These are phyloP conservation scores for Pythium rhizo-oryzae DNA, from an alignment of 352 stramenopile species.

Conservation along the genomic window DNA sequence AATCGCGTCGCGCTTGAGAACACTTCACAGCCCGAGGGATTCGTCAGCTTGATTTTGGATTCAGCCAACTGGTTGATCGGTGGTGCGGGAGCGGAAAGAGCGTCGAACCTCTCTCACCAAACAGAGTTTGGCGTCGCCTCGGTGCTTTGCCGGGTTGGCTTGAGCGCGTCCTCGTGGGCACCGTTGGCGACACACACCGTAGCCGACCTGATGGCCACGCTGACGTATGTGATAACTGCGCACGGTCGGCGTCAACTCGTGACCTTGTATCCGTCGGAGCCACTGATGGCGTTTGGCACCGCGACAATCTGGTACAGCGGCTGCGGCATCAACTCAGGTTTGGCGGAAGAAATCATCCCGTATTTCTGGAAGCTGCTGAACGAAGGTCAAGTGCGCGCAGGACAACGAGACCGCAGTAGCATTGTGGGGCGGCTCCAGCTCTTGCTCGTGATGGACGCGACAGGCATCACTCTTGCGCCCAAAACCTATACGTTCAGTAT, in stretches of 20 bases:
- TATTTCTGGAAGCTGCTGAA: constrained; percentile 1
- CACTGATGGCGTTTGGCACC: constrained; percentile 34
- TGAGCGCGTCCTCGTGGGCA: constrained; percentile 27
- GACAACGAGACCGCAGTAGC: background rate
- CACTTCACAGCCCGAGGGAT: background rate
- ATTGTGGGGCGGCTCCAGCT: constrained; percentile 12
- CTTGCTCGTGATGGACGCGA: constrained; percentile 22
- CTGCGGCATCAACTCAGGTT: background rate
- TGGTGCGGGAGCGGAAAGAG: background rate
- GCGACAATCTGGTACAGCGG: constrained; percentile 25
- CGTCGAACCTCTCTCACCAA: background rate
- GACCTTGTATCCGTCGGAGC: constrained; percentile 31
- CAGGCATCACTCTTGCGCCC: background rate
- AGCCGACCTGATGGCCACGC: constrained; percentile 35
- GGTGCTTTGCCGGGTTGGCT: constrained; percentile 33
- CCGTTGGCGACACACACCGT: constrained; percentile 25
- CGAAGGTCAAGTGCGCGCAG: constrained; percentile 8
- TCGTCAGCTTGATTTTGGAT: background rate
- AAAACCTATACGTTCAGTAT: background rate
- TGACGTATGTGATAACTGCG: constrained; percentile 19
- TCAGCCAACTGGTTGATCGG: constrained; percentile 1
- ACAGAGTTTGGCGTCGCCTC: constrained; percentile 30
- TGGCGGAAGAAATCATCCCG: constrained; percentile 1
- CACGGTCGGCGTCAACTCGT: constrained; percentile 15
- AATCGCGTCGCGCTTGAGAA: background rate